Base-by-base conservation (phyloP, 192 early-diverging fungal species). In the Coemansia sp. region DNA sequence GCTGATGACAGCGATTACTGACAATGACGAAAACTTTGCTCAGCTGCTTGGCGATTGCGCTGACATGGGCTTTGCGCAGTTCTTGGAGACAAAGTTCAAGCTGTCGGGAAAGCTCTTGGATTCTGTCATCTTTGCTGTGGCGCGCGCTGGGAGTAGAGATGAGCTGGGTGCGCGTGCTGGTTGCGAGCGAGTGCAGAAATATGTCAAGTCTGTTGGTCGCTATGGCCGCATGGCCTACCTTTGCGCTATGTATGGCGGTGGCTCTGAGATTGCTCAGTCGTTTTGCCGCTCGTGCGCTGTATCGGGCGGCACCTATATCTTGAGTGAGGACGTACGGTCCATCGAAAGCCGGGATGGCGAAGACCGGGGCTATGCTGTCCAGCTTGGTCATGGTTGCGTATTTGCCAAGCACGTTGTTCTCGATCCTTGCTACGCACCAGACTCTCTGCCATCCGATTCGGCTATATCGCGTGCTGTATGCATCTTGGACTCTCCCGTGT, bases 251-350 rank as follows among this genome's bases (percentile, higher is more conserved):
- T 95, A 98, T 77, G 96, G 96, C 25, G 91, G 89, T 31, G 91
- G 90, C 5, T 93, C 92, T 41, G 94, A 98, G 75, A 81, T 95
- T 13, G 83, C 91, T 1, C 96, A 98, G 74, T 88, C 92, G 6
- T 95, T 96, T 75, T 94, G 94, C 77, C 86, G 95, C 59, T 72
- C 90, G 5, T 92, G 89, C 39, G 96, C 96, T 7, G 96, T 98
- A 1, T 87, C 92, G 68, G 94, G 94, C 26, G 94, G 95, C 16
- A 89, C 87, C 11, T 98, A 95, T 64, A 91, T 97, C 63, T 77
- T 97, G 23, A 79, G 85, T 36, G 85, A 88, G 52, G 64, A 70
- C 0, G 53, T 91, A 10, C 62, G 68, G 0, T 47, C 70, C 25
- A 71, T 85, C 10, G 16, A 41, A 63, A 18, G 36, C 42, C 59